Conservation (phyloP, 2,329 filamentous ascomycete species). For the Trichoderma breve region DNA sequence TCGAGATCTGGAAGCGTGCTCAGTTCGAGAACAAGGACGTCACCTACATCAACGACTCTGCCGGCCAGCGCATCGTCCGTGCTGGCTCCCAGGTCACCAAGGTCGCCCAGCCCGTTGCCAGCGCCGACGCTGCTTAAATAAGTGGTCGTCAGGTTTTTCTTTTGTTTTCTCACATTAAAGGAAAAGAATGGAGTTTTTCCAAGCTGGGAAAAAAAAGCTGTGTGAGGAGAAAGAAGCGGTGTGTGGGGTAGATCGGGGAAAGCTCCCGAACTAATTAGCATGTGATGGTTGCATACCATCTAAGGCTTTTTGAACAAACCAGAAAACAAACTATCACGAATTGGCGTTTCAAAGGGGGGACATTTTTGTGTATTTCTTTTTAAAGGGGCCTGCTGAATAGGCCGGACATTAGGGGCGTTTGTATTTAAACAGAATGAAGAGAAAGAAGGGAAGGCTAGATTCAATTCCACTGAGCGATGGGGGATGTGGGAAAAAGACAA, state of each 20-base stretch:
- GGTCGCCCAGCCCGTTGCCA: constrained; percentile 73
- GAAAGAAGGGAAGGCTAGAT: not conserved
- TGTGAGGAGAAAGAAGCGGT: not conserved
- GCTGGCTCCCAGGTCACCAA: constrained; percentile 85
- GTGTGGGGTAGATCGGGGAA: not conserved
- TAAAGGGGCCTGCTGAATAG: not conserved
- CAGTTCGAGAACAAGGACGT: constrained; percentile 83
- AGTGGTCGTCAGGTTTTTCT: not conserved
- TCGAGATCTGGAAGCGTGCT: constrained; percentile 89
- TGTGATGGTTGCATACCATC: not conserved
- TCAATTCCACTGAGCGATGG: not conserved
- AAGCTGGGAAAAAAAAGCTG: not conserved
- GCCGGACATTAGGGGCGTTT: constrained; percentile 11
- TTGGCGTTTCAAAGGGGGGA: constrained; percentile 3
- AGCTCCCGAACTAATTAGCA: not conserved
- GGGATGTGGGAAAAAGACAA: not conserved
- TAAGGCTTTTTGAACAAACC: not conserved
- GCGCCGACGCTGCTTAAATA: constrained; percentile 74
- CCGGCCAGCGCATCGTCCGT: constrained; percentile 78
- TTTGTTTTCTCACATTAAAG: not conserved
- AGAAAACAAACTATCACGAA: constrained; percentile 12
- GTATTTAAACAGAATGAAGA: not conserved
- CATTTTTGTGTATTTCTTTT: not conserved
- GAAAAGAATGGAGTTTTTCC: not conserved
- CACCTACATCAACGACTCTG: constrained; percentile 74